Conservation (phyloP, 2,329 filamentous ascomycete species). For the Botryotinia calthae region DNA sequence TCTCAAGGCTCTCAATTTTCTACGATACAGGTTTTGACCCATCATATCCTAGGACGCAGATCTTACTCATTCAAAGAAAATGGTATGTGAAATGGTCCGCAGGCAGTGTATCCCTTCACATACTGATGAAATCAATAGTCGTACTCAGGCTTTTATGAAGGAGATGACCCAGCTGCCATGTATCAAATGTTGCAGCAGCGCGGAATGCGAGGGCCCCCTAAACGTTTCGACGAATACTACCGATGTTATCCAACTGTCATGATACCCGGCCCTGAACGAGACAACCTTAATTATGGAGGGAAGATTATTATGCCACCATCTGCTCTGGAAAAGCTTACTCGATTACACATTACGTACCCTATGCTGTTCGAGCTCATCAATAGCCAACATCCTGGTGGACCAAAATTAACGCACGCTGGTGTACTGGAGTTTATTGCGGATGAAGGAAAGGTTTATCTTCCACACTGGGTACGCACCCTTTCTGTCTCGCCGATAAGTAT, state of each 20-base stretch:
- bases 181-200: conserved; percentile 36
- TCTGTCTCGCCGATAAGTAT: background rate
- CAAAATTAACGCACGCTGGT: conserved; percentile 83
- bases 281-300: conserved; percentile 90
- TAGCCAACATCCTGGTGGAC: conserved; percentile 61
- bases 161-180: conserved; percentile 36
- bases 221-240: conserved; percentile 98
- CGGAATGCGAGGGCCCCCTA: conserved; percentile 44
- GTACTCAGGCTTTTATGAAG: conserved; percentile 33
- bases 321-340: conserved; percentile 92
- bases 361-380: conserved; percentile 97
- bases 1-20: background rate
- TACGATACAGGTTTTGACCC: background rate
- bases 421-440: conserved; percentile 97
- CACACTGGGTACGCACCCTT: conserved; percentile 71
- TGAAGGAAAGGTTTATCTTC: conserved; percentile 93
- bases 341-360: conserved; percentile 94
- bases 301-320: conserved; percentile 98
- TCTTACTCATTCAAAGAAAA: conserved; percentile 18
- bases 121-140: conserved; percentile 31
- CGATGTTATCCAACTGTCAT: conserved; percentile 94
- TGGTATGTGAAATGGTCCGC: conserved; percentile 24
- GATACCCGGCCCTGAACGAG: conserved; percentile 85
- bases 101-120: background rate
- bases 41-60: background rate